Evolutionary conservation across 306 rosid species (phyloP), one percentile per base, ranked within the genome.

Genomic region (Trichosanthes truncata): DNA sequence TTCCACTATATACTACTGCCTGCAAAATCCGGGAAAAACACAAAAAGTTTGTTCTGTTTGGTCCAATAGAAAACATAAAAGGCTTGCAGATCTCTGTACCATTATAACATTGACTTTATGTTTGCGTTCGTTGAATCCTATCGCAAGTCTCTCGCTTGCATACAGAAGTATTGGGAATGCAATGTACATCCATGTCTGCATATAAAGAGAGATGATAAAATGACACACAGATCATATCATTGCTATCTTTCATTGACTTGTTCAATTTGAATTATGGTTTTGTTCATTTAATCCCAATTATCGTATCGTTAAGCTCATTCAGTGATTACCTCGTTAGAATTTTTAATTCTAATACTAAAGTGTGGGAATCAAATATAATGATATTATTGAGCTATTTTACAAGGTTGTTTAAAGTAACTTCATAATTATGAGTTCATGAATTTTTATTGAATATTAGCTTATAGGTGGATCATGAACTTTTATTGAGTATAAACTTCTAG

Each of bases 181-280:
- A 14, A 90, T 80, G 83, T 90, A 90, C 92, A 87, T 88, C 94
- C 94, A 90, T 49, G 94, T 90, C 94, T 90, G 94, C 78, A 84
- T 31, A 33, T 9, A 5, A 18, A 17, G 18, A 41, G 6, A 72
- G 12, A 41, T 63, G 68, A 23, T 23, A 61, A 31, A 9, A 23
- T 2, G 14, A 61, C 7, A 23, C 25, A 7, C 18, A 84, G 76
- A 71, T 17, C 56, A 14, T 29, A 29, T 9, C 11, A 9, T 53
- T 20, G 60, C 23, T 53, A 59, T 25, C 31, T 21, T 57, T 57
- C 63, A 57, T 21, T 57, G 15, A 59, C 17, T 59, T 1, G 35
- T 59, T 59, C 35, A 59, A 59, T 55, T 55, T 20, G 10, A 20
- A 55, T 20, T 55, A n/a, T 55, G 60, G 60, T 18, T 18, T 55